Evolutionary conservation across 495 filamentous ascomycete species (phyloP).

Genomic region (Hamigera avellanea): DNA sequence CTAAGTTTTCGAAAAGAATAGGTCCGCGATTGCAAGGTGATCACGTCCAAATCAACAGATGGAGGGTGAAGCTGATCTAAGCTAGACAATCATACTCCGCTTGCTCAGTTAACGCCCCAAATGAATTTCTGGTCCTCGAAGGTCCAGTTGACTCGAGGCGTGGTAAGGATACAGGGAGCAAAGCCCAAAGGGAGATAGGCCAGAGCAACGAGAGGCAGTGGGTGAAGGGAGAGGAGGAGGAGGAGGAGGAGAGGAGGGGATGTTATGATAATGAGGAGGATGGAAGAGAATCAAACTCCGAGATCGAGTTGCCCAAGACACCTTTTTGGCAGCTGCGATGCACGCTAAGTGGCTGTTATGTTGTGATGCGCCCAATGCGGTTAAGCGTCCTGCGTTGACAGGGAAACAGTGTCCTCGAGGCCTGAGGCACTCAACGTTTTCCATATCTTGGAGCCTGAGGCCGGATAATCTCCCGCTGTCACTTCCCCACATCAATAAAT

Average conservation of each 20-base stretch:
- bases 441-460: not conserved
- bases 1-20: slow-evolving; percentile 1
- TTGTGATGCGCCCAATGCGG: slow-evolving; percentile 23
- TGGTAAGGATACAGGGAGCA: not conserved
- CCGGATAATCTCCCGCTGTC: not conserved
- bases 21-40: too few species aligned
- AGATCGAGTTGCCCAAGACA: slow-evolving; percentile 18
- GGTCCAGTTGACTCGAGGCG: not conserved
- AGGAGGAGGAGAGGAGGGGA: slow-evolving; percentile 12
- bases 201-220: slow-evolving; percentile 3
- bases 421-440: slow-evolving; percentile 5
- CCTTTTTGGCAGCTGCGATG: slow-evolving; percentile 28
- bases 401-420: slow-evolving; percentile 17
- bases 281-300: slow-evolving; percentile 12
- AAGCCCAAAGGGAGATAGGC: slow-evolving; percentile 7
- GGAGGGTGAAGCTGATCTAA: not conserved
- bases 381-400: slow-evolving; percentile 28
- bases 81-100: slow-evolving; percentile 16
- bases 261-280: slow-evolving; percentile 12
- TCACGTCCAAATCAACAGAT: too few species aligned
- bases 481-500: not conserved
- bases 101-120: slow-evolving; percentile 3
- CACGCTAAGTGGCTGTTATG: slow-evolving; percentile 30
- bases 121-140: not conserved
- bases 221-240: slow-evolving; percentile 6